Base-by-base conservation (phyloP, 192 early-diverging fungal genomes). In the Coemansia sp. region DNA sequence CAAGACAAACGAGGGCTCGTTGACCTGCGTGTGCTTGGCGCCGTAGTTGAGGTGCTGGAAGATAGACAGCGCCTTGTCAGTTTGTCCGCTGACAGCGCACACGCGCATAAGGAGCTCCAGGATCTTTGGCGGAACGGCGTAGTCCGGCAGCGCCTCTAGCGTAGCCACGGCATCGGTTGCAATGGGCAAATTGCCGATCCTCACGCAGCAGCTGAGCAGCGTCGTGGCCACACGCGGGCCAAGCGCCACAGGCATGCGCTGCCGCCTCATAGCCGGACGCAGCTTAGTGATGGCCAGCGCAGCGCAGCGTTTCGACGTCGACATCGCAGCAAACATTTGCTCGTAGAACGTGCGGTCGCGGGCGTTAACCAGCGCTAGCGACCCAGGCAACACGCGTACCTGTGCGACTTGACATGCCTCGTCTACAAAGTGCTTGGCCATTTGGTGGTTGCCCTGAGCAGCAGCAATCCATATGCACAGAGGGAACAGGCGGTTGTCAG, bases 31-130 rank as follows among this genome's bases (percentile, higher is more conserved):
- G 1, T 41, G 25, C 0, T 27, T 24, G 4, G 51, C 8, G 17
- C n/a, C 63, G 46, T 76, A 82, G 49, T 35, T 64, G n/a, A 82
- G 74, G 0, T 59, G 47, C 11, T 62, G 62, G 41, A 76, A 73
- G 1, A 70, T 6, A 1, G 37, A 15, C 64, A 76, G 59, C 7
- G 67, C 79, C 37, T 41, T 27, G 19, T 32, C 2, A 10, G 47
- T 25, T 6, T 60, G 63, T 6, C 74, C 74, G 37, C 45, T 19
- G 8, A 41, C 56, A n/a, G 73, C 25, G 36, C 56, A 64, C 24
- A 64, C 71, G 37, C 79, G 79, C 79, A 82, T 69, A 22, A 56
- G 47, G 9, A 82, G 71, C 79, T 82, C 79, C 20, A 47, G 42
- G 8, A 76, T 38, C n/a, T 67, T 57, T 0, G 73, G 43, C n/a